Evolutionary conservation across 129 eudicot genomes (phyloP).

Genomic region (Centrapalus pauciflorus): DNA sequence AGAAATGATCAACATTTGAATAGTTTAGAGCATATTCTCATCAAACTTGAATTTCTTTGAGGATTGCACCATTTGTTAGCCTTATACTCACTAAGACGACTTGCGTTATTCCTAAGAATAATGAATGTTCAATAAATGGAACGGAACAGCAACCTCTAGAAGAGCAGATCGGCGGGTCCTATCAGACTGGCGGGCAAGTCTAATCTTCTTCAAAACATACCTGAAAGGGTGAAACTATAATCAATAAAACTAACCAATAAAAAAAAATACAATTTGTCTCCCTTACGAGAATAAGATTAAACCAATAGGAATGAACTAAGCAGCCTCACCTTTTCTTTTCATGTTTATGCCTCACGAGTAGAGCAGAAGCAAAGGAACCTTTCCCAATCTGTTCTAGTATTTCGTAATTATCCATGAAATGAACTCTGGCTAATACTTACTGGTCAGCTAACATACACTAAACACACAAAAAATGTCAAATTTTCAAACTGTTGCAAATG

Average conservation of each 20-base stretch:
- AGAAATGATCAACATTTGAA: background rate
- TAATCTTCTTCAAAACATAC: constrained; percentile 87
- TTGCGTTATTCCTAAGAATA: background rate
- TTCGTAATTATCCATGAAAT: constrained; percentile 84
- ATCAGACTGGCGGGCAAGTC: constrained; percentile 91
- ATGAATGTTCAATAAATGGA: background rate
- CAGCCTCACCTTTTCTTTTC: constrained; percentile 87
- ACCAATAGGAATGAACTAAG: constrained; percentile 3
- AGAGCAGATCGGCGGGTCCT: constrained; percentile 91
- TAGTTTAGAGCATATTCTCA: background rate
- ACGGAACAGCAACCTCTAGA: constrained; percentile 51
- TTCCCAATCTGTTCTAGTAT: constrained; percentile 85
- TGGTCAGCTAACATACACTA: constrained; percentile 7
- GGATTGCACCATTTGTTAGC: background rate
- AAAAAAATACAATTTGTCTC: background rate
- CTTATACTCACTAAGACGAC: background rate
- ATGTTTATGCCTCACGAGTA: constrained; percentile 78
- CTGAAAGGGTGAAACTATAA: constrained; percentile 25
- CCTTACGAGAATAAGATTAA: background rate
- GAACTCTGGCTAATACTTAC: background rate
- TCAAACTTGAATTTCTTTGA: background rate
- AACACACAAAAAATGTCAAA: background rate
- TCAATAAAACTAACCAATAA: background rate
- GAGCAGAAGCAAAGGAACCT: constrained; percentile 94
- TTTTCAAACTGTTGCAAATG: background rate